Base-by-base conservation (phyloP, 805 yeast genomes). In the Candida ficus region DNA sequence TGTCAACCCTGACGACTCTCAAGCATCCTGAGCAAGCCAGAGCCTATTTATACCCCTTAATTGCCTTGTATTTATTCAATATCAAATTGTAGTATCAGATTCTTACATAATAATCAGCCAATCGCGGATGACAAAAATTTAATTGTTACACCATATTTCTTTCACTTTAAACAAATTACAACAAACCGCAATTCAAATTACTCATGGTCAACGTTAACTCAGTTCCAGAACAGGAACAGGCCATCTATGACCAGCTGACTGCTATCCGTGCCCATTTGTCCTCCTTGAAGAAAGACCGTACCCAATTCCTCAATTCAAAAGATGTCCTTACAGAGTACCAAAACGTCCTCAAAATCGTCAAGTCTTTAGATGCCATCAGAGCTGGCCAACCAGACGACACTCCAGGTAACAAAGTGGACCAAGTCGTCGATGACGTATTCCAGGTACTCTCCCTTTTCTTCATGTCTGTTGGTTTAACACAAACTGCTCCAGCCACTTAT, bases 401-500 rank as follows among this genome's bases (percentile, higher is more conserved):
- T 7, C 43, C 37, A 6, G 37, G 46, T 7, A 70, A 70, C 44
- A 58, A 69, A 45, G 87, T 85, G 13, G 96, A 90, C 55, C 68
- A 77, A 9, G 71, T 85, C 10, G 69, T 87, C 32, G 97, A 90
- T 60, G 97, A 90, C 54, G 86, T 85, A 18, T 88, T 91, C 71
- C 96, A 91, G 61, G 65, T 93, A 35, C 65, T 91, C 33, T 83
- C 95, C 12, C 70, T 93, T 38, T 83, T 93, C 49, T 87, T 90
- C 61, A 76, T 91, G 55, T 87, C 98, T 2, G 93, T 95, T 44
- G 99, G 99, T 3, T 68, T 88, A 52, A 83, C 84, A 35, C 82
- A 88, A 51, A 75, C 88, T 27, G 95, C 96, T 1, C 96, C 98
- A 1, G 96, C 97, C 5, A 86, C 96, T 1, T 93, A 85, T 63